Base-by-base conservation (phyloP, 2,329 filamentous ascomycete species). In the Aspergillus piperis region DNA sequence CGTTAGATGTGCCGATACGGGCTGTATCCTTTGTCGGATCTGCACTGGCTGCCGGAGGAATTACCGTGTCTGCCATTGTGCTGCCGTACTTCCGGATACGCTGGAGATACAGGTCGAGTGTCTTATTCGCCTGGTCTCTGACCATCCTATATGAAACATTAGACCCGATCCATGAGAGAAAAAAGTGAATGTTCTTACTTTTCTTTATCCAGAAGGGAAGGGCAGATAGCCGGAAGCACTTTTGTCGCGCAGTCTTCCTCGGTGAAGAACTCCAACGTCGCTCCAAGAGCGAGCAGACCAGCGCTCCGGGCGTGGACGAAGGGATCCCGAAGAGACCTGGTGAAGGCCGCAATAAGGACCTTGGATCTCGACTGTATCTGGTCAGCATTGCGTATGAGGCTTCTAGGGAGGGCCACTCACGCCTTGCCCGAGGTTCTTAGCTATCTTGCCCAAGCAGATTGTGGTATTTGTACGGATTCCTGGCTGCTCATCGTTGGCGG, bases 391-490 rank as follows among this genome's bases (percentile, higher is more conserved):
- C 8, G 7, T 23, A 25, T 2, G 6, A 7, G 19, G 8, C 8
- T 5, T 30, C 5, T 5, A 36, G 3, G 2, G 5, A 7, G 36
- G n/a, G 38, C 2, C 21, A 70, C 74, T 57, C 75, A 85, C 83
- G 65, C 79, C 81, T 1, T 85, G 82, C 1, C 92, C 91, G 1
- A 99, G 82, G 69, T 96, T 90, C 68, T 92, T 93, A 13, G 95
- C 93, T 68, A 99, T 97, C 72, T 97, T 98, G 21, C 95, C 95
- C 0, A 99, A 80, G 73, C 94, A 98, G 58, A 99, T 99, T 1
- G 95, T 99, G 0, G 95, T 99, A 74, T 99, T 99, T 8, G 95
- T 99, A 63, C 95, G 87, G 66, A 99, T 99, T 0, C 95, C 95
- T 1, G 95, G 92, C 71, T 99, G 94, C 69, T 98, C 95, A 64